Base-by-base conservation (phyloP, 805 yeast species). In the Ogataea trehalophila region DNA sequence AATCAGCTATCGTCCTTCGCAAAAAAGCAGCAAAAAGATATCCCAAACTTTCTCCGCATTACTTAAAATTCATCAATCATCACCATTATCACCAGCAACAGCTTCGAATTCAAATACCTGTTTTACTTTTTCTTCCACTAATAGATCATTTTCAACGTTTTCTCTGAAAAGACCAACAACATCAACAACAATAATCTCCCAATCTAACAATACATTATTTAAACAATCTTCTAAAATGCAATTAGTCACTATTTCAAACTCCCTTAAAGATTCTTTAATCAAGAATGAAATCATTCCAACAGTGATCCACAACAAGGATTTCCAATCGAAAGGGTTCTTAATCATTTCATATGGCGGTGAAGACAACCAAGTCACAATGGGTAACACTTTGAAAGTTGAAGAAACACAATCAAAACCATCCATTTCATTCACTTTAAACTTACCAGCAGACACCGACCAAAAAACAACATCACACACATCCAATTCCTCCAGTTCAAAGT, bases 351-450 rank as follows among this genome's bases (percentile, higher is more conserved):
- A 83, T 63, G 80, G 31, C 31, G 31, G 80, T n/a, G 65, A 68
- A 26, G 69, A 67, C 33, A 67, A 67, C 50, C 86, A 80, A 47
- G 96, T 88, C 33, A 77, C 90, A 0, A 68, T 87, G 72, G 97
- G 97, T 17, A 88, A 90, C 67, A 76, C 82, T 2, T 70, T 91
- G 46, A 64, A 72, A 38, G 83, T 79, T 6, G 74, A 70, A 4
- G 85, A 81, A 41, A 82, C 96, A 26, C 95, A 86, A 67, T 55
- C 65, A n/a, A 59, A 57, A 40, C 97, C 97, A 34, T 56, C 65
- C 33, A 72, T 90, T 47, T 85, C 83, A 53, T 81, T 86, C 67
- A 79, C 90, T 15, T 70, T 81, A 52, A 59, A 61, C 33, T 29
- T 58, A 4, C 44, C 58, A 11, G 53, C 62, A 16, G 66, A 64